Percentiles rank a stretch among this genome's conserved stretches.
Conservation (phyloP, 352 stramenopile genomes). For the Globisporangium viniferum region DNA sequence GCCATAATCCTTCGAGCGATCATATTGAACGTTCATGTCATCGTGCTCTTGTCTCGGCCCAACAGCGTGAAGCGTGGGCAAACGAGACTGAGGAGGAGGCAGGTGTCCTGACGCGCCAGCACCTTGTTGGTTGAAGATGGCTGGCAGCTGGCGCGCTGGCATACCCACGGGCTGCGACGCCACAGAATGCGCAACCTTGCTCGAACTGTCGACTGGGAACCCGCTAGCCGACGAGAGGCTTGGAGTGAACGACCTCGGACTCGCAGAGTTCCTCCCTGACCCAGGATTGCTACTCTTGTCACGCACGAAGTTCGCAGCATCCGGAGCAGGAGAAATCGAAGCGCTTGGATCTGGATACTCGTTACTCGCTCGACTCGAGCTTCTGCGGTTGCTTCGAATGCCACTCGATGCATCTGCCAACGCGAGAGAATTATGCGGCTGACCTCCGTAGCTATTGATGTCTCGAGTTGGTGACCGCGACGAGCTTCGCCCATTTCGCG, state of each 20-base stretch:
- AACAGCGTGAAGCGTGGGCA: constrained; percentile 12
- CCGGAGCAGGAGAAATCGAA: background rate
- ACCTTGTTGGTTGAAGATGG: constrained; percentile 6
- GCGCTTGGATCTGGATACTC: constrained; percentile 11
- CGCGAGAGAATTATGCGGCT: background rate
- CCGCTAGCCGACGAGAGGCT: background rate
- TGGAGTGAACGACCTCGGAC: constrained; percentile 2
- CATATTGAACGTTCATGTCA: background rate
- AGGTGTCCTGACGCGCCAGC: background rate
- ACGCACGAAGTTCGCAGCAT: background rate
- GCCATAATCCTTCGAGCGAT: constrained; percentile 4
- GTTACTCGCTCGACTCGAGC: constrained; percentile 9
- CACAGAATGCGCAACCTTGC: background rate
- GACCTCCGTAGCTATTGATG: constrained; percentile 5
- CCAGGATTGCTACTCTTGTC: constrained; percentile 2
- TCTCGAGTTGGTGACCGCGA: constrained; percentile 12
- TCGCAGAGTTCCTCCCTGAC: constrained; percentile 6
- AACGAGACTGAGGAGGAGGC: constrained; percentile 6
- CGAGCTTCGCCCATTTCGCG: constrained; percentile 4
- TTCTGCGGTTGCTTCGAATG: background rate
- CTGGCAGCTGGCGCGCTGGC: background rate
- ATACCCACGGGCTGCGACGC: background rate
- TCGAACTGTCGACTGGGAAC: background rate
- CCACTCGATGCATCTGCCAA: background rate
- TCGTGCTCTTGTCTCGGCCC: constrained; percentile 9